These are phyloP conservation scores for Raphidocelis subcapitata DNA, from an alignment of 139 green algal species.

Conservation along the genomic window DNA sequence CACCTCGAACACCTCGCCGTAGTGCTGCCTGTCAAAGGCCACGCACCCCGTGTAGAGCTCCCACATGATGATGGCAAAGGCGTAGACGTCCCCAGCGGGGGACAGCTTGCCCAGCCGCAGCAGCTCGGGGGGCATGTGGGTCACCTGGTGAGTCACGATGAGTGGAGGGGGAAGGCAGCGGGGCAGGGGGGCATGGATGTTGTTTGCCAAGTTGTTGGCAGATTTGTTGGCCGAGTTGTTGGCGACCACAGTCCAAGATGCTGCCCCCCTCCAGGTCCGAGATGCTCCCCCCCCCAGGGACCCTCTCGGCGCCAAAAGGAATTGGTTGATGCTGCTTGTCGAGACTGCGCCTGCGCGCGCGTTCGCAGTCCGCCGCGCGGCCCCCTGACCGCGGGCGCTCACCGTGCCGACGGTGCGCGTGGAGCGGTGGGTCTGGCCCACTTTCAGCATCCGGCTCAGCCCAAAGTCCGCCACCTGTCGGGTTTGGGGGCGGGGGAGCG, in stretches of 20 bases:
- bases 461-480: conserved; percentile 43
- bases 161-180: neutral
- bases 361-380: no score
- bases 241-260: no score
- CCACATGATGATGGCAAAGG: conserved; percentile 45
- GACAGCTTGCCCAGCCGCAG: conserved; percentile 16
- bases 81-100: conserved; percentile 35
- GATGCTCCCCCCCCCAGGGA: no score
- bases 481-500: conserved; percentile 8
- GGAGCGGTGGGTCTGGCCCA: conserved; percentile 1
- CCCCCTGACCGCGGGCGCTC: no score
- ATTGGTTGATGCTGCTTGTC: no score
- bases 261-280: no score
- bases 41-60: neutral
- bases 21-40: neutral
- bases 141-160: neutral
- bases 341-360: no score
- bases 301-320: no score
- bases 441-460: neutral
- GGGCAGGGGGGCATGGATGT: no score
- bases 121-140: conserved; percentile 14
- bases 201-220: no score
- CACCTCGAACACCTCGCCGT: neutral
- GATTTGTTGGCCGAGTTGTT: no score
- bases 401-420: neutral